Conservation (phyloP, 2,329 filamentous ascomycete species). For the Apiospora sp. region DNA sequence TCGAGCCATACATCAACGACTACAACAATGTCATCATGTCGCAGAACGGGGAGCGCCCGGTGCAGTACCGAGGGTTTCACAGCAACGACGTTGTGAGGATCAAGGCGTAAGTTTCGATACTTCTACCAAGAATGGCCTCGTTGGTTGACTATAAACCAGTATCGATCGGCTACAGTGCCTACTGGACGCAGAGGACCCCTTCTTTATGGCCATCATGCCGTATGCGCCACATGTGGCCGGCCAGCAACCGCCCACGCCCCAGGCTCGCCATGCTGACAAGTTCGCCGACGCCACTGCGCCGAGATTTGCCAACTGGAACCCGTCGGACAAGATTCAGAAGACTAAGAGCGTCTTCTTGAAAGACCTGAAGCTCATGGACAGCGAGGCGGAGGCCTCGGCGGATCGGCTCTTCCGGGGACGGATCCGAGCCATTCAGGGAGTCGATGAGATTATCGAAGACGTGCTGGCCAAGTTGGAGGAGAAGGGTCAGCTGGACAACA, state of each 20-base stretch:
- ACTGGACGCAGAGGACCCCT: neutral
- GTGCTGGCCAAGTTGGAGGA: slow-evolving; percentile 46
- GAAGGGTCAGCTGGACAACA: slow-evolving; percentile 46
- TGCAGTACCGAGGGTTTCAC: neutral
- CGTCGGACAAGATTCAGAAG: neutral
- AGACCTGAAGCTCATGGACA: slow-evolving; percentile 24
- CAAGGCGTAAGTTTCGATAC: neutral
- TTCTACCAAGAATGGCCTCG: no score
- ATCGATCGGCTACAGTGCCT: neutral
- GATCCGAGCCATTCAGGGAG: slow-evolving; percentile 52
- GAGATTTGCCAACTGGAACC: neutral
- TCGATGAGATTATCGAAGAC: slow-evolving; percentile 54
- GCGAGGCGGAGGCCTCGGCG: slow-evolving; percentile 43
- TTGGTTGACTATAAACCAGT: neutral
- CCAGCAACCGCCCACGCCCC: neutral
- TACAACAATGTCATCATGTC: slow-evolving; percentile 27
- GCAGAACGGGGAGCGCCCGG: neutral
- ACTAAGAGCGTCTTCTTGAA: neutral
- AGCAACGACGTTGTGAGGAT: neutral
- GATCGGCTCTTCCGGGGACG: slow-evolving; percentile 51
- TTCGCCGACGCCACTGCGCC: neutral
- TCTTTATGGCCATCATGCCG: neutral
- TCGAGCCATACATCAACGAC: slow-evolving; percentile 26
- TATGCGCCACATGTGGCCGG: neutral
- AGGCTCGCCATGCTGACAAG: neutral